phyloP scores from a whole-genome alignment of 805 yeast species.

The Cyberlindnera sargentensis region DNA sequence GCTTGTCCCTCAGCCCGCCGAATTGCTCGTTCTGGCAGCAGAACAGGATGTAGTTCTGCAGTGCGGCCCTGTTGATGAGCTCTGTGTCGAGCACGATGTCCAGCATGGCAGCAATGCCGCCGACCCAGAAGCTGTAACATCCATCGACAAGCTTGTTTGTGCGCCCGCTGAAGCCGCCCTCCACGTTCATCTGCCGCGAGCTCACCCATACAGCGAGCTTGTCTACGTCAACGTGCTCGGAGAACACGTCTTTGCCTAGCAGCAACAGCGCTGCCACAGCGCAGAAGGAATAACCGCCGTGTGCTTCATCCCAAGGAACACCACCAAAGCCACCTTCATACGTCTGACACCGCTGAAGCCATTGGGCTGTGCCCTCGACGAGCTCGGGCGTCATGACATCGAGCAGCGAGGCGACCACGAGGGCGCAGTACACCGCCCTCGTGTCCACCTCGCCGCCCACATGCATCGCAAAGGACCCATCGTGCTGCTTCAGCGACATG shows the following conservation, averaged over 20 bases:
- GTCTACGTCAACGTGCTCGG: constrained; percentile 38
- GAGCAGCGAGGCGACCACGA: constrained; percentile 64
- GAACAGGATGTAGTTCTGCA: constrained; percentile 58
- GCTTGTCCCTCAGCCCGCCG: constrained; percentile 88
- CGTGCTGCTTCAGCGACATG: constrained; percentile 46
- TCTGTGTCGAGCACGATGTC: constrained; percentile 41
- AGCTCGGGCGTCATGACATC: constrained; percentile 58
- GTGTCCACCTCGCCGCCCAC: constrained; percentile 77
- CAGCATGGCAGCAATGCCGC: constrained; percentile 61
- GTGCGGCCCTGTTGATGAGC: constrained; percentile 45
- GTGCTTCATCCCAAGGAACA: constrained; percentile 78
- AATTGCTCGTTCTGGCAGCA: constrained; percentile 58
- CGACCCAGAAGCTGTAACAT: constrained; percentile 95
- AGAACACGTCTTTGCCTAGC: constrained; percentile 30
- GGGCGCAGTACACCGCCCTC: constrained; percentile 80
- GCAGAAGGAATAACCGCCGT: constrained; percentile 95
- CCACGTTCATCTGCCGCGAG: constrained; percentile 61
- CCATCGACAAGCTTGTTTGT: constrained; percentile 93
- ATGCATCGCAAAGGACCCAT: constrained; percentile 79
- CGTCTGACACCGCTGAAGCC: constrained; percentile 70
- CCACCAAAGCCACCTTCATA: constrained; percentile 97
- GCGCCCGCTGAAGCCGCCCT: constrained; percentile 87
- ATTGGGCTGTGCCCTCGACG: constrained; percentile 42
- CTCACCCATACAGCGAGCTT: constrained; percentile 59
- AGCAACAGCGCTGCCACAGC: constrained; percentile 60